These are phyloP conservation scores for Aureobasidium pullulans DNA, from an alignment of 2,329 filamentous ascomycete species.

Conservation along the genomic window DNA sequence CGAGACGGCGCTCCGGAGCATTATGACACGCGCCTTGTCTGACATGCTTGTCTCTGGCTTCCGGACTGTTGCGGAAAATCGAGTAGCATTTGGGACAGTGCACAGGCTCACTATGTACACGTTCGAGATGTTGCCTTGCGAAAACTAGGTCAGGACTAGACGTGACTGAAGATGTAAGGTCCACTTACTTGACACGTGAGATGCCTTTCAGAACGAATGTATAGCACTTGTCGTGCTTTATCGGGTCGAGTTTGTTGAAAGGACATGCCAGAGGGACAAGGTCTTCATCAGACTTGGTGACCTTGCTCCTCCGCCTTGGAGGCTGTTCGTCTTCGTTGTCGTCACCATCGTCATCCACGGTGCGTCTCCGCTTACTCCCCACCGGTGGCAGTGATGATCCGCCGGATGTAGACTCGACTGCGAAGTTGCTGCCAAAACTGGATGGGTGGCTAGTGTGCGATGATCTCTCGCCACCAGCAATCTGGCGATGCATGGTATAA, in stretches of 20 bases:
- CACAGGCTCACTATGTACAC: constrained; percentile 1
- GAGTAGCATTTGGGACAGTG: constrained; percentile 8
- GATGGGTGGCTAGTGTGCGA: background rate
- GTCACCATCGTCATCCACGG: background rate
- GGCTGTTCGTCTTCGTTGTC: background rate
- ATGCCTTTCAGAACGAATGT: constrained; percentile 1
- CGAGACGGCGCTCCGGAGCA: background rate
- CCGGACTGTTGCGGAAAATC: background rate
- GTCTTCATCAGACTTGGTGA: background rate
- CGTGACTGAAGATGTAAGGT: background rate
- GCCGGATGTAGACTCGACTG: background rate
- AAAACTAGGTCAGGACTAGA: background rate
- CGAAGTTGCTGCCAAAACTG: background rate
- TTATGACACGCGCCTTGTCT: background rate
- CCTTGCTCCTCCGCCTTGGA: background rate
- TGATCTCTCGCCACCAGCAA: background rate
- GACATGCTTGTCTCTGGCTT: constrained; percentile 1
- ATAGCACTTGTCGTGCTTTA: constrained; percentile 9
- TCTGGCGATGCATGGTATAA: background rate
- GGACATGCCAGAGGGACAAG: background rate
- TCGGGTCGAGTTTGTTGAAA: constrained; percentile 2
- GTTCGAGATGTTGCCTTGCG: constrained; percentile 1
- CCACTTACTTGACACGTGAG: constrained; percentile 5
- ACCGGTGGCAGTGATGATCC: background rate
- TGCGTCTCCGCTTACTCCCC: background rate